Base-by-base conservation (phyloP, 176 grass and related monocot species). In the Hordeum marinum region DNA sequence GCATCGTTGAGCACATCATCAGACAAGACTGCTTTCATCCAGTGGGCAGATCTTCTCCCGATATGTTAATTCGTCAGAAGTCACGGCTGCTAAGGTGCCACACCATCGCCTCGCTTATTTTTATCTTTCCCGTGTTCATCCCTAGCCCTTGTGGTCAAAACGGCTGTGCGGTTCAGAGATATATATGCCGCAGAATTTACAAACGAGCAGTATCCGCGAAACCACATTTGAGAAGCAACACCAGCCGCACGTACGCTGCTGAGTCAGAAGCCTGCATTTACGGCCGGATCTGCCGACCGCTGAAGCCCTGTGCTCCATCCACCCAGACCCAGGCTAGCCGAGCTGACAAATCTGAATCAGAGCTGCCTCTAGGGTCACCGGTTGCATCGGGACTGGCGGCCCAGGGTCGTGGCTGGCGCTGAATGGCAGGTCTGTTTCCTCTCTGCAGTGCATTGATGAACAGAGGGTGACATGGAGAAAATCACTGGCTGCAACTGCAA, bases 31-130 rank as follows among this genome's bases (percentile, higher is more conserved):
- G 78, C 52, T 69, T 75, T 29, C 27, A 31, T 48, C 69, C 61
- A 36, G 77, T 77, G 78, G 83, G 85, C 21, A 55, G 14, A 79
- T 54, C 61, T 61, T 37, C 45, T 46, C 9, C 12, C 12, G 9
- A 45, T 23, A 42, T 64, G 79, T 72, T 86, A 58, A 65, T 78
- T 62, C 34, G 79, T 41, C 43, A 41, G 17, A 31, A 41, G 24
- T 25, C 68, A 41, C 57, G 88, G 83, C 71, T 31, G 50, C 42
- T 18, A 14, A 18, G 42, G 24, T 9, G 72, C 83, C 83, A 82
- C 78, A 55, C 63, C 63, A 34, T 77, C 72, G 5, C 50, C 3
- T 17, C 27, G 15, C n/a, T 40, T 85, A 41, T 76, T 76, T 25
- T 69, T 76, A 65, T 65, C 12, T 14, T 65, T 45, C 42, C 42